Evolutionary conservation across 495 filamentous ascomycete genomes (phyloP), one percentile per base, ranked within the genome.

Genomic region (Penicillium mononematosum): DNA sequence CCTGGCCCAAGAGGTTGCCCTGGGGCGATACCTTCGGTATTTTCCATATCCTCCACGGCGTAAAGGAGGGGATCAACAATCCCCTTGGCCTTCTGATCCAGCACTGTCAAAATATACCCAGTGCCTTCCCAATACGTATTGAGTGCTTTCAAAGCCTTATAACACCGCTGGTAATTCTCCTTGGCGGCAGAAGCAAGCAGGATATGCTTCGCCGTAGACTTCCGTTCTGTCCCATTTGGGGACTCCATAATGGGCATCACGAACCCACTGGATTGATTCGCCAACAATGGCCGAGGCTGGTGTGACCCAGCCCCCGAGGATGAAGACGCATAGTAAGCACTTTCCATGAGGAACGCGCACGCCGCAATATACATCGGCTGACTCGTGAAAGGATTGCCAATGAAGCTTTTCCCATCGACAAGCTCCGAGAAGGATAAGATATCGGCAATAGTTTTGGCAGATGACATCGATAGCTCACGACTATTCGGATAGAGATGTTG

Each of bases 361-460:
- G 88, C 90, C 4, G 89, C 90, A 62, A 95, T 91, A 65, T 92
- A 95, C 65, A 95, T 91, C 11, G 90, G 90, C 70, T 95, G 90
- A 29, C 87, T 91, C 2, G 88, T 95, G 55, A 95, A 95, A 1
- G 90, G 90, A 54, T 92, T 93, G 10, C 88, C 88, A 48, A 89
- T 87, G 57, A 90, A 87, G 58, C 89, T 89, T 70, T 86, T 87
- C 3, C 86, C 85, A 69, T 92, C 88, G 41, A 91, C 85, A 4
- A 90, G 70, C 62, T 92, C 89, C 0, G 88, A 85, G 61, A 91
- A 92, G 4, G 83, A 84, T 5, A 92, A 75, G 45, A 95, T 92
- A 67, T 95, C 88, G 31, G 88, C 88, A 57, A 95, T 92, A 0
- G 90, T 92, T 74, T 92, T 93, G 50, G 90, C 90, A 29, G 89